phyloP scores from a whole-genome alignment of 306 rosid genomes.

The Arachis hypogaea region DNA sequence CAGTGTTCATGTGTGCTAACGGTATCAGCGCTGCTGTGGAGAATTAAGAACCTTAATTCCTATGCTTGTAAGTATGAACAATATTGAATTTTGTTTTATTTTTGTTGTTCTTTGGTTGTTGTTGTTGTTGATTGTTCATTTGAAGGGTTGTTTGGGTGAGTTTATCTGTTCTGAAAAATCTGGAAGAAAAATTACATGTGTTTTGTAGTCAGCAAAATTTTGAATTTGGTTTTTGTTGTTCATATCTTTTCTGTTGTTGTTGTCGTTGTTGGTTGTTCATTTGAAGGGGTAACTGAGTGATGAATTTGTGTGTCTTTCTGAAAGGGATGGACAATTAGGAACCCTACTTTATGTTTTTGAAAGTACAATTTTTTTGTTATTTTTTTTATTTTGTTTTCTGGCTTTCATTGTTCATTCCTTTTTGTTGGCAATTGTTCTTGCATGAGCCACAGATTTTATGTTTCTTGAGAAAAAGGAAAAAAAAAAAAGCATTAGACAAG shows the following conservation, averaged over 20 bases:
- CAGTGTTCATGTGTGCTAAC: not conserved
- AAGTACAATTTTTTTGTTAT: not conserved
- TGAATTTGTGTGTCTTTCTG: not conserved
- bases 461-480: no score
- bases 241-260: not conserved
- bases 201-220: not conserved
- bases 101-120: conserved; percentile 8
- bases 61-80: not conserved
- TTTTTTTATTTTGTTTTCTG: not conserved
- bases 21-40: conserved; percentile 10
- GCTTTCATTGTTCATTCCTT: not conserved
- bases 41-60: not conserved
- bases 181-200: not conserved
- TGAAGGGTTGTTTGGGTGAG: conserved; percentile 29
- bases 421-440: not conserved
- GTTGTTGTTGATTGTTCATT: conserved; percentile 21
- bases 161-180: not conserved
- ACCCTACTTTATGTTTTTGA: not conserved
- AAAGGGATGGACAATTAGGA: not conserved
- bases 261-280: conserved; percentile 21
- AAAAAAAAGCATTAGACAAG: no score
- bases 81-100: conserved; percentile 13
- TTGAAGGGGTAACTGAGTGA: conserved; percentile 12
- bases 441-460: no score
- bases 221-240: not conserved